These are phyloP conservation scores for Phytopythium vexans DNA, from an alignment of 352 stramenopile species.

Conservation along the genomic window DNA sequence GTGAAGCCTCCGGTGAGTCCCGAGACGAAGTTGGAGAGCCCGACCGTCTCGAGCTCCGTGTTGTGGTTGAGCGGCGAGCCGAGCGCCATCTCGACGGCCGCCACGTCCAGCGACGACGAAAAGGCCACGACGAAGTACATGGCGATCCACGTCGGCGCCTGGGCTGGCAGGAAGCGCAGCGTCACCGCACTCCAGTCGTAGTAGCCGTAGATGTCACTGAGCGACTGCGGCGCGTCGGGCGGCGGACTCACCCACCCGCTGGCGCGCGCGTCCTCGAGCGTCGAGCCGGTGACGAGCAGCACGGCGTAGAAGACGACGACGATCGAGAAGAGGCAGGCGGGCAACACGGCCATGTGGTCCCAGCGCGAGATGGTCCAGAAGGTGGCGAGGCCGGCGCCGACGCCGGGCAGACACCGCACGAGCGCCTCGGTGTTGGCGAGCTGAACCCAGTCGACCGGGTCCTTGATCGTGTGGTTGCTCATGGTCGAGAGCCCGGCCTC, in stretches of 20 bases:
- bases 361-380: conserved; percentile 82
- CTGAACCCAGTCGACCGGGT: conserved; percentile 78
- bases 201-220: conserved; percentile 78
- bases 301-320: conserved; percentile 82
- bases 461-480: conserved; percentile 90
- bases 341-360: conserved; percentile 84
- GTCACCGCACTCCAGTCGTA: conserved; percentile 71
- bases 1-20: conserved; percentile 97
- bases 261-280: conserved; percentile 86
- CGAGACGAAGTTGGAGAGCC: conserved; percentile 95
- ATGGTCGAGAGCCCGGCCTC: conserved; percentile 84
- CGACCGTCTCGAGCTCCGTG: conserved; percentile 94
- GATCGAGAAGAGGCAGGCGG: conserved; percentile 85
- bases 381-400: conserved; percentile 80
- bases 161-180: conserved; percentile 50
- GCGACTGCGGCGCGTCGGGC: conserved; percentile 48
- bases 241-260: conserved; percentile 91
- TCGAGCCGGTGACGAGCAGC: conserved; percentile 68
- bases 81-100: conserved; percentile 96
- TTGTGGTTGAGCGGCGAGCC: conserved; percentile 94
- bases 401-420: conserved; percentile 81
- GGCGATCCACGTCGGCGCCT: conserved; percentile 90
- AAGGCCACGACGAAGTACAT: conserved; percentile 99
- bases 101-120: conserved; percentile 96
- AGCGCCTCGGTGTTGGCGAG: conserved; percentile 76